Conservation (phyloP, 2,329 filamentous ascomycete species). For the Fusarium musae region DNA sequence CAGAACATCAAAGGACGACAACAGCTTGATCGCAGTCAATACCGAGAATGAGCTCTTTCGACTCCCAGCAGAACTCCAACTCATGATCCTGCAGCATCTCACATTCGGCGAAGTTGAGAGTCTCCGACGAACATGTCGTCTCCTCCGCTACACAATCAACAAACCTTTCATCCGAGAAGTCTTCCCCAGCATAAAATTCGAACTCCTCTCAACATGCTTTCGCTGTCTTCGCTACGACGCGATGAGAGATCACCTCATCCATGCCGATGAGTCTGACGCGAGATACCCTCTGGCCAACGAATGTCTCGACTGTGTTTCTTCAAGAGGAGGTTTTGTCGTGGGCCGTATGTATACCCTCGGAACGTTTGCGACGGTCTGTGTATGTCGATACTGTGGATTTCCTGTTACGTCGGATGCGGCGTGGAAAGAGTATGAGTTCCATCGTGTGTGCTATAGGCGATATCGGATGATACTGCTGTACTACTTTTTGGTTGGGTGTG, state of each 20-base stretch:
- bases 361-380: slow-evolving; percentile 49
- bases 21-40: not conserved
- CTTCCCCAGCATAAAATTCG: slow-evolving; percentile 48
- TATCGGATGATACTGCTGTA: slow-evolving; percentile 52
- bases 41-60: slow-evolving; percentile 42
- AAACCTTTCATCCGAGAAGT: slow-evolving; percentile 50
- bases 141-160: slow-evolving; percentile 50
- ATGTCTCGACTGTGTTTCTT: slow-evolving; percentile 54
- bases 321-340: slow-evolving; percentile 49
- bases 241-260: slow-evolving; percentile 47
- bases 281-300: slow-evolving; percentile 53
- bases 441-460: slow-evolving; percentile 52
- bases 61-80: slow-evolving; percentile 56
- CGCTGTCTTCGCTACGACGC: slow-evolving; percentile 52
- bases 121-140: slow-evolving; percentile 54
- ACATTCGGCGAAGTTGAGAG: slow-evolving; percentile 57
- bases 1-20: accelerated
- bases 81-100: slow-evolving; percentile 54
- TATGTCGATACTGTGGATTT: slow-evolving; percentile 59
- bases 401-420: slow-evolving; percentile 49
- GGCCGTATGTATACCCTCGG: slow-evolving; percentile 53
- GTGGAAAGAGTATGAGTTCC: slow-evolving; percentile 54
- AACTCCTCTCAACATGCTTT: slow-evolving; percentile 54
- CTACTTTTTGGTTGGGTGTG: slow-evolving; percentile 53
- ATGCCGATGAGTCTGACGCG: slow-evolving; percentile 44